These are phyloP conservation scores for Paramecium bursaria DNA, from an alignment of 73 alveolate genomes.

Conservation along the genomic window DNA sequence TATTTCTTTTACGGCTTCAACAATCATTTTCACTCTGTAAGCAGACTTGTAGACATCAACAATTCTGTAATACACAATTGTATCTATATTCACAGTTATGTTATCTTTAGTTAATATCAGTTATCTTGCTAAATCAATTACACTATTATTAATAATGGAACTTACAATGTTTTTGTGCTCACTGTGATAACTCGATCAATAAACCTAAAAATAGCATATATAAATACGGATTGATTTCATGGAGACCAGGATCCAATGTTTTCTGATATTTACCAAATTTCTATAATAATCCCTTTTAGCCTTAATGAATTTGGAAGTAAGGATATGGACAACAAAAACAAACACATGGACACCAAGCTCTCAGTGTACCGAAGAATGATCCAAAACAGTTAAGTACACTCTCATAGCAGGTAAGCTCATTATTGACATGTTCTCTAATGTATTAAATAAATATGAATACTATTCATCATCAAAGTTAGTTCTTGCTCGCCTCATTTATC, in stretches of 20 bases:
- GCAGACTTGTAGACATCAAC: slow-evolving; percentile 61
- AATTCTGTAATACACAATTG: slow-evolving; percentile 64
- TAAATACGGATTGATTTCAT: slow-evolving; percentile 63
- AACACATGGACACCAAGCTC: slow-evolving; percentile 69
- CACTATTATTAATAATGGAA: not conserved
- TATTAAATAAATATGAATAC: not conserved
- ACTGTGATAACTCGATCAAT: slow-evolving; percentile 32
- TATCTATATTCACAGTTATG: slow-evolving; percentile 67
- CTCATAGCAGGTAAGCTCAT: slow-evolving; percentile 62
- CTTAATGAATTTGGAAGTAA: slow-evolving; percentile 48
- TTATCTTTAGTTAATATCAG: slow-evolving; percentile 60
- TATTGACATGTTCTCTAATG: slow-evolving; percentile 18
- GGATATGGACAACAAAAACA: slow-evolving; percentile 69
- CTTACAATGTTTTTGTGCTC: slow-evolving; percentile 53
- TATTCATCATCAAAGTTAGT: slow-evolving; percentile 37
- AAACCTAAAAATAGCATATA: not conserved
- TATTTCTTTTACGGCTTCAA: slow-evolving; percentile 58
- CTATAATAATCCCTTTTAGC: slow-evolving; percentile 54
- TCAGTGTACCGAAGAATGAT: slow-evolving; percentile 53
- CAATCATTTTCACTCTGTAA: slow-evolving; percentile 59
- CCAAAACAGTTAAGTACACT: slow-evolving; percentile 64
- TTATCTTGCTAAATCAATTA: slow-evolving; percentile 61
- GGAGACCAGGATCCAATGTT: slow-evolving; percentile 69
- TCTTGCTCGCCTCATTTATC: slow-evolving; percentile 49
- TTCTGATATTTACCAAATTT: slow-evolving; percentile 64